Evolutionary conservation across 495 filamentous ascomycete species (phyloP).

Genomic region (Pyrenula massariospora): DNA sequence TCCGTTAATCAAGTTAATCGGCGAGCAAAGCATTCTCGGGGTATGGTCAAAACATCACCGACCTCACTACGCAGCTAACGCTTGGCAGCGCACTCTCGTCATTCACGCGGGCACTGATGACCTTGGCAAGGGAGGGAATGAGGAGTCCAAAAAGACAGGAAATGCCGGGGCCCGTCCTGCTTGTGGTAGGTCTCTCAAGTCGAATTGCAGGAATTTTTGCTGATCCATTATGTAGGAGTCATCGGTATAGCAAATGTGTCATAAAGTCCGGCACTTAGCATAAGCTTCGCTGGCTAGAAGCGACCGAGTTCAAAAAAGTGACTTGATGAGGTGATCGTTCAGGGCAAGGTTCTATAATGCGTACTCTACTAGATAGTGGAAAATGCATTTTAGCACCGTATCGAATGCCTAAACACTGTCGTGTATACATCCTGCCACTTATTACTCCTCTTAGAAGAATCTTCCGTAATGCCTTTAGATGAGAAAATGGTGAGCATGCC

Average conservation of each 20-base stretch:
- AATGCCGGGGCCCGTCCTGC: slow-evolving; percentile 88
- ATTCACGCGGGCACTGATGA: slow-evolving; percentile 93
- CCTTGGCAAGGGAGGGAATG: slow-evolving; percentile 76
- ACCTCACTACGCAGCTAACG: not conserved
- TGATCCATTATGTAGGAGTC: slow-evolving; percentile 43
- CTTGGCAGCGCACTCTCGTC: slow-evolving; percentile 73
- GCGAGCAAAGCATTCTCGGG: slow-evolving; percentile 87
- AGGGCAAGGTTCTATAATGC: no score
- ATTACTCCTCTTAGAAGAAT: no score
- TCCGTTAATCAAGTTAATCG: slow-evolving; percentile 83
- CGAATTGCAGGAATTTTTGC: not conserved
- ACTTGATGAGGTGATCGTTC: no score
- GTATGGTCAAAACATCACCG: slow-evolving; percentile 39
- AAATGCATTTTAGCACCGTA: no score
- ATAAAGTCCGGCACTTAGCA: no score
- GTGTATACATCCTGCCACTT: no score
- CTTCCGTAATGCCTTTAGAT: no score
- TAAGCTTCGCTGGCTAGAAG: no score
- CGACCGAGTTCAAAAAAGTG: no score
- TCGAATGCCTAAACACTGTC: no score
- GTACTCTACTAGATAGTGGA: no score
- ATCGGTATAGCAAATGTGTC: slow-evolving; percentile 67
- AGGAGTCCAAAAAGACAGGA: slow-evolving; percentile 94
- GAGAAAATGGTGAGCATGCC: no score
- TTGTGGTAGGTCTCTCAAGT: slow-evolving; percentile 52